Conservation (phyloP, 208 protist genomes). For the Paratrypanosoma confusum region DNA sequence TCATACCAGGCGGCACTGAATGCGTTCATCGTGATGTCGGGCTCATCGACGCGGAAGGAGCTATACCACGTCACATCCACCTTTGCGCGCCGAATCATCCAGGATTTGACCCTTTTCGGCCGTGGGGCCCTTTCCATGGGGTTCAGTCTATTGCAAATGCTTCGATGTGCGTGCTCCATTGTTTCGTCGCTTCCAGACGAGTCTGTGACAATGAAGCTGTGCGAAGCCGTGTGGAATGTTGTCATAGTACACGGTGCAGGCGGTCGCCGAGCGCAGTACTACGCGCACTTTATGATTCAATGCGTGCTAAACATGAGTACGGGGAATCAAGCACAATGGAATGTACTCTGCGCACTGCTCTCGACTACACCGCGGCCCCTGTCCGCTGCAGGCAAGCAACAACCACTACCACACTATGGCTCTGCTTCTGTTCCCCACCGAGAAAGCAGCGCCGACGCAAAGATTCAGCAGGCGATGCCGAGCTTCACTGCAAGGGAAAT, state of each 20-base stretch:
- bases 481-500: too few species aligned
- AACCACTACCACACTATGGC: too few species aligned
- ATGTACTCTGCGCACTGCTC: constrained; percentile 3
- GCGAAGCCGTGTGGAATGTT: constrained; percentile 9
- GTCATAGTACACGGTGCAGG: constrained; percentile 5
- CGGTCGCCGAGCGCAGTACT: constrained; percentile 1
- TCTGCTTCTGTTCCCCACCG: too few species aligned
- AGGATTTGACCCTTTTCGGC: constrained; percentile 4
- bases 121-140: constrained; percentile 7
- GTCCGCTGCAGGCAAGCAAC: too few species aligned
- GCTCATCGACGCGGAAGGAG: constrained; percentile 6
- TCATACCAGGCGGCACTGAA: constrained; percentile 2
- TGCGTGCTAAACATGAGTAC: constrained; percentile 7
- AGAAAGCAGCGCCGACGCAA: too few species aligned
- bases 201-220: constrained; percentile 4
- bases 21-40: constrained; percentile 10
- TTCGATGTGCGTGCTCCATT: constrained; percentile 5
- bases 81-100: constrained; percentile 3
- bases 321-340: constrained; percentile 9
- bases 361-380: too few species aligned
- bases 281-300: constrained; percentile 12
- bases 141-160: constrained; percentile 8
- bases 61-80: constrained; percentile 1
- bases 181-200: constrained; percentile 5
- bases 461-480: too few species aligned